Evolutionary conservation across 495 filamentous ascomycete species (phyloP).

Genomic region (Penicillium steckii): DNA sequence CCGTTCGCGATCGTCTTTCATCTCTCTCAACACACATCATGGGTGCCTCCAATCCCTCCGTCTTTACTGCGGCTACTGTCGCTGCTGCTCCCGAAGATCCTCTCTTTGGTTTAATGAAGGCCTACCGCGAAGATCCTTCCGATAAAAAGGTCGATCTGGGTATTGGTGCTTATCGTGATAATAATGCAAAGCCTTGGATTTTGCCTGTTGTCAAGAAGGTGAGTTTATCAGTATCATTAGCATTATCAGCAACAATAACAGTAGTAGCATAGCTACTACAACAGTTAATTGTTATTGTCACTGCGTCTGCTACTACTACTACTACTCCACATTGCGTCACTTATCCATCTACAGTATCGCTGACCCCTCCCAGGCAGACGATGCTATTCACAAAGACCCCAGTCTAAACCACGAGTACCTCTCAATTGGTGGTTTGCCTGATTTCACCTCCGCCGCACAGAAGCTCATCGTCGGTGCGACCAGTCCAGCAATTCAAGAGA

Average conservation of each 20-base stretch:
- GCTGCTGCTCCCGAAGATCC: conserved; percentile 93
- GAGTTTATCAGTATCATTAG: no score
- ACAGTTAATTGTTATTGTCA: background rate
- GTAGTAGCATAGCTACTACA: no score
- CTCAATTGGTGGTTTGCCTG: conserved; percentile 84
- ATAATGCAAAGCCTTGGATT: conserved; percentile 98
- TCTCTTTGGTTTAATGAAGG: conserved; percentile 89
- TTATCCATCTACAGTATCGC: background rate
- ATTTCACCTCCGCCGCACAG: conserved; percentile 84
- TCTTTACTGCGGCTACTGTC: conserved; percentile 76
- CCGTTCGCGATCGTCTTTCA: conserved; percentile 38
- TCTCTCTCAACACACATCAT: conserved; percentile 48
- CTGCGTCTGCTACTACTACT: no score
- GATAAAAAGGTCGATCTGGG: conserved; percentile 93
- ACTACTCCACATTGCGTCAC: background rate
- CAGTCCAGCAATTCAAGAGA: conserved; percentile 79
- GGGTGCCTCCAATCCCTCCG: conserved; percentile 50
- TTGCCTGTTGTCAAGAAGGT: conserved; percentile 96
- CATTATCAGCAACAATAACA: no score
- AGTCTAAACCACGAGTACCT: conserved; percentile 97
- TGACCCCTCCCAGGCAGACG: conserved; percentile 71
- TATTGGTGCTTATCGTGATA: conserved; percentile 93
- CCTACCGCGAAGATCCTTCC: conserved; percentile 79
- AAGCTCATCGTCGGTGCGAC: conserved; percentile 81
- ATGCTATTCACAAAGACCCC: conserved; percentile 81